Conservation (phyloP, 2,329 filamentous ascomycete genomes). For the Colletotrichum sp. region DNA sequence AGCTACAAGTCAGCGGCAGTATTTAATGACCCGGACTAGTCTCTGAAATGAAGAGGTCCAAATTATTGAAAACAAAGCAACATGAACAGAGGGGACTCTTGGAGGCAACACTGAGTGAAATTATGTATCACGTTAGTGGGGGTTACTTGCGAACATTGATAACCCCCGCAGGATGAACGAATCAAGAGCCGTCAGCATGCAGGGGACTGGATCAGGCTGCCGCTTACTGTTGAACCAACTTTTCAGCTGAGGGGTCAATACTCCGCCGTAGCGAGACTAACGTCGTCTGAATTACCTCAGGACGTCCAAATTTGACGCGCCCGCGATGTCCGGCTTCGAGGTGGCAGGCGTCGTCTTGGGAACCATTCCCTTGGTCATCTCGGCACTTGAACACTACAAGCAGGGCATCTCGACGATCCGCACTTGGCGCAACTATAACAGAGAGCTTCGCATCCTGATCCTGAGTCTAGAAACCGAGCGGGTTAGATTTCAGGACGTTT, state of each 20-base stretch:
- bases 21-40: too few species aligned
- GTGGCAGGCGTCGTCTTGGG: constrained; percentile 26
- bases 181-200: not conserved
- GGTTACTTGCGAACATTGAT: not conserved
- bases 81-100: not conserved
- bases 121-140: not conserved
- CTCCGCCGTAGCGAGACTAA: too few species aligned
- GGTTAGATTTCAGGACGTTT: constrained; percentile 32
- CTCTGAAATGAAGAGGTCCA: too few species aligned
- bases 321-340: constrained; percentile 27
- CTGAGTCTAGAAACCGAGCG: constrained; percentile 27
- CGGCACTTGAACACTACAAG: constrained; percentile 22
- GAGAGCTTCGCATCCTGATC: constrained; percentile 27
- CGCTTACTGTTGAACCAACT: accelerated
- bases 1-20: too few species aligned
- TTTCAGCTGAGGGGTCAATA: not conserved
- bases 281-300: too few species aligned
- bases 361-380: constrained; percentile 23
- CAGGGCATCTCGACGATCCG: constrained; percentile 24
- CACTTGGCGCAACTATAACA: constrained; percentile 19
- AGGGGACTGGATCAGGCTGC: not conserved
- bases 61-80: not conserved
- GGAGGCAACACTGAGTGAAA: not conserved
- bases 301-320: too few species aligned
- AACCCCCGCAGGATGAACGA: not conserved